These are phyloP conservation scores for Clonostachys byssicola DNA, from an alignment of 2,329 filamentous ascomycete genomes.

Conservation along the genomic window DNA sequence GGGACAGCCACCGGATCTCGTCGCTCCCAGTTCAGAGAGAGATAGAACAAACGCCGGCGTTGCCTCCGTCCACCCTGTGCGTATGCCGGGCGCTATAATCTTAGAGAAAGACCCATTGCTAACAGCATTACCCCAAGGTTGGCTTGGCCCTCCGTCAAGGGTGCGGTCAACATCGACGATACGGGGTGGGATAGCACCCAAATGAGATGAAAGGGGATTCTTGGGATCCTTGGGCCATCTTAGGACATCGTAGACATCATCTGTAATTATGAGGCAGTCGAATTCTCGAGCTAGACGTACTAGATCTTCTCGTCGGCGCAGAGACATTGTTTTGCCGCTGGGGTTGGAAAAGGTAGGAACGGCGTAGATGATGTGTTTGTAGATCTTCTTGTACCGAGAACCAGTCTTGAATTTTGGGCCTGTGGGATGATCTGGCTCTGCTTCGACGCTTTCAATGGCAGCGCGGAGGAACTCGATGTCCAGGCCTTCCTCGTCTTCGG, in stretches of 20 bases:
- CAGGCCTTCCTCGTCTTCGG: conserved; percentile 43
- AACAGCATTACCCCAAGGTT: conserved; percentile 58
- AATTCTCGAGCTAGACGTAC: conserved; percentile 57
- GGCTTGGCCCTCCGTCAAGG: conserved; percentile 32
- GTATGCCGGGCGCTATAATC: conserved; percentile 56
- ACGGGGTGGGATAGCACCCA: conserved; percentile 35
- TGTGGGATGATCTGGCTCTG: neutral
- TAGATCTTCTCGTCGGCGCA: conserved; percentile 49
- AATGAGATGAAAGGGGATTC: too few relatives aligned
- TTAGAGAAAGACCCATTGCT: conserved; percentile 69
- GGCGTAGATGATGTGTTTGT: conserved; percentile 64
- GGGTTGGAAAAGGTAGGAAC: conserved; percentile 71
- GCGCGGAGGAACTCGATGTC: conserved; percentile 9
- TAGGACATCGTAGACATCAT: conserved; percentile 71
- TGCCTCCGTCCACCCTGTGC: conserved; percentile 49
- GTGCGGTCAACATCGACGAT: conserved; percentile 36
- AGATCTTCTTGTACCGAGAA: conserved; percentile 52
- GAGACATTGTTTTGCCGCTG: conserved; percentile 59
- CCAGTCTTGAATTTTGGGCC: conserved; percentile 42
- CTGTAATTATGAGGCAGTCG: conserved; percentile 61
- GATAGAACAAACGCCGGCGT: conserved; percentile 2
- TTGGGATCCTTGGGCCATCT: conserved; percentile 41
- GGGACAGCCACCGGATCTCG: conserved; percentile 4
- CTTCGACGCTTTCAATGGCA: neutral
- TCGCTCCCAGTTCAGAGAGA: conserved; percentile 1